Evolutionary conservation across 139 green algal genomes (phyloP), one percentile per base, ranked within the genome.

Genomic region (Edaphochlamys debaryana): DNA sequence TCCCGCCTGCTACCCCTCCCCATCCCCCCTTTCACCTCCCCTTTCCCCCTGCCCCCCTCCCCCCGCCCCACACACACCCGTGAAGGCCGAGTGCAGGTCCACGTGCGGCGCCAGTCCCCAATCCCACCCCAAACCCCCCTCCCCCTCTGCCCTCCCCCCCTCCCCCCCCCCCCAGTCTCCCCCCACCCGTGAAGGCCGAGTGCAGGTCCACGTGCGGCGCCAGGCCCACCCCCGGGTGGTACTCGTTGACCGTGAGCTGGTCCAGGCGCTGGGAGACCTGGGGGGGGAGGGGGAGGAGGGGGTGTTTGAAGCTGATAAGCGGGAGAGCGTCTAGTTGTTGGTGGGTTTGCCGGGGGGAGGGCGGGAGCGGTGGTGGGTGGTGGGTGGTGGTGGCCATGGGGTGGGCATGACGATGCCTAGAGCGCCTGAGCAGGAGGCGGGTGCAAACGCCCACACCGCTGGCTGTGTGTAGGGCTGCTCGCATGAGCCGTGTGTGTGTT

Each of bases 41-140:
- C n/a, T n/a, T n/a, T n/a, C n/a, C n/a, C n/a, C n/a, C n/a, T n/a
- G n/a, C n/a, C n/a, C n/a, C n/a, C n/a, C n/a, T n/a, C n/a, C n/a
- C n/a, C n/a, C n/a, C n/a, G n/a, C n/a, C n/a, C n/a, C n/a, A n/a
- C 41, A 27, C 77, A 5, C 70, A 92, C 90, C 92, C 79, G 88
- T 92, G 79, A 99, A 99, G 7, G 95, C 94, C 22, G 93, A 96
- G 90, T 99, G 97, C 2, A 95, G 98, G 88, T 99, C 97, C 2
- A 99, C 89, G 86, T 99, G 97, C 0, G 96, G 89, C 5, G 95
- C 89, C 37, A 99, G 84, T 22, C 97, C 97, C n/a, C n/a, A n/a
- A n/a, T n/a, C n/a, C n/a, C n/a, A n/a, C n/a, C n/a, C n/a, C n/a
- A n/a, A n/a, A n/a, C n/a, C n/a, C n/a, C n/a, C n/a, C n/a, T n/a